Conservation (phyloP, 2,329 filamentous ascomycete genomes). For the Clonostachys byssicola region DNA sequence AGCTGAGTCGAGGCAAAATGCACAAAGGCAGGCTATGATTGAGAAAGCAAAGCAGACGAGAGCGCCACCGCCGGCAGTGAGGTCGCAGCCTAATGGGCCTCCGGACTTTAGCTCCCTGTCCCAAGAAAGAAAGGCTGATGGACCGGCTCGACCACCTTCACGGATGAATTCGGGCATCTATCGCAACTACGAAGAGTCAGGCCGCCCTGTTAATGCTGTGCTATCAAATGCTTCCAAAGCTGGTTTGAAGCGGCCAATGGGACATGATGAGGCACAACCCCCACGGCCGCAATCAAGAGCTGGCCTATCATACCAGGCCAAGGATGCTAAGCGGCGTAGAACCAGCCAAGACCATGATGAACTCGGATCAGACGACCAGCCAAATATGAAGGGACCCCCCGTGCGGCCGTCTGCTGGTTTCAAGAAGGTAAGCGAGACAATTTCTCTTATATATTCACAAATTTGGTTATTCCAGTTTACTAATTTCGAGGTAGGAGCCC, state of each 20-base stretch:
- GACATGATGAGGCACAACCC: constrained; percentile 50
- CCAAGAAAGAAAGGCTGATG: constrained; percentile 22
- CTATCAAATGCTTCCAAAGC: constrained; percentile 60
- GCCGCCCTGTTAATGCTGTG: constrained; percentile 55
- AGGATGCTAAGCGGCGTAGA: constrained; percentile 75
- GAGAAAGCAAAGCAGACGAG: constrained; percentile 63
- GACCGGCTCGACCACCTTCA: constrained; percentile 41
- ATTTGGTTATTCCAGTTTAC: constrained; percentile 19
- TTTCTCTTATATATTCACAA: not conserved
- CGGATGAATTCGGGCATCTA: constrained; percentile 53
- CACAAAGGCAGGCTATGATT: constrained; percentile 58
- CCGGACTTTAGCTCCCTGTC: constrained; percentile 33
- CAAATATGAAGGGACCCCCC: constrained; percentile 71
- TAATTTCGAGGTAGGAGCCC: constrained; percentile 42
- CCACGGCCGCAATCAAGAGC: constrained; percentile 40
- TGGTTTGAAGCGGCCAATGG: constrained; percentile 65
- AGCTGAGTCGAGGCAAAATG: constrained; percentile 61
- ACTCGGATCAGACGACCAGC: constrained; percentile 51
- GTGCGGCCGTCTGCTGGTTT: constrained; percentile 72
- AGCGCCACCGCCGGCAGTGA: constrained; percentile 55
- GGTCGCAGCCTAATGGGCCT: constrained; percentile 48
- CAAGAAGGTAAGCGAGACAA: constrained; percentile 56
- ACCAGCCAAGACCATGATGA: constrained; percentile 71
- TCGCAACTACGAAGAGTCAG: constrained; percentile 52
- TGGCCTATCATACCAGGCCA: constrained; percentile 59